phyloP scores from a whole-genome alignment of 75 land plant species.

The Selaginella tamariscina region DNA sequence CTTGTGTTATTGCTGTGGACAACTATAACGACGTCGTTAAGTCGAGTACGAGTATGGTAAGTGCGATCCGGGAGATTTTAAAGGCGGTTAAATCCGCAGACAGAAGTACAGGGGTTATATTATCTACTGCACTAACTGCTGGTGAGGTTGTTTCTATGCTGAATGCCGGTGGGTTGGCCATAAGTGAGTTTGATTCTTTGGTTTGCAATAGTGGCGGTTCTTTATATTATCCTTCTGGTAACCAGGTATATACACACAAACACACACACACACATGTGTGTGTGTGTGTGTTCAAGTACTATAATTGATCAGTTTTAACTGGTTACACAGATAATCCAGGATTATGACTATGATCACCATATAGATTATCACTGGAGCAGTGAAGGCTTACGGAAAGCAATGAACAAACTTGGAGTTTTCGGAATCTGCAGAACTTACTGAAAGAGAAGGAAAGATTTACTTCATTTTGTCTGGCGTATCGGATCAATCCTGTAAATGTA shows the following conservation, averaged over 20 bases:
- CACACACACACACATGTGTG: no score
- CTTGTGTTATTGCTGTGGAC: constrained; percentile 74
- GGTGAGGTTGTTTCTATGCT: constrained; percentile 18
- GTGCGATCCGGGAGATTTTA: constrained; percentile 29
- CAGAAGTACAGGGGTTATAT: constrained; percentile 46
- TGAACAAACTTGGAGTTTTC: constrained; percentile 44
- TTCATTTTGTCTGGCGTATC: constrained; percentile 51
- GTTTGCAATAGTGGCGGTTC: constrained; percentile 15
- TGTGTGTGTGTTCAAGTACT: no score
- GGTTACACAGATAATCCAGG: constrained; percentile 22
- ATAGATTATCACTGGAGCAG: constrained; percentile 88
- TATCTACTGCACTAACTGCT: constrained; percentile 58
- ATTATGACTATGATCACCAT: constrained; percentile 62
- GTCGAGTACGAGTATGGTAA: constrained; percentile 19
- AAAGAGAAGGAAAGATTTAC: constrained; percentile 46
- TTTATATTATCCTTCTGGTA: constrained; percentile 19
- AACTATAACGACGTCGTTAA: constrained; percentile 16
- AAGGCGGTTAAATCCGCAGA: constrained; percentile 31
- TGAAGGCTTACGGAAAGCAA: constrained; percentile 71
- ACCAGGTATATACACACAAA: no score
- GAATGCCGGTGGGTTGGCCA: constrained; percentile 16
- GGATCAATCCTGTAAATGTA: constrained; percentile 24
- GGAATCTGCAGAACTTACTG: constrained; percentile 20
- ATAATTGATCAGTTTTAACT: neutral
- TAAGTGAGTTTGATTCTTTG: constrained; percentile 70